A percentile compares a stretch with the other conserved stretches of the same genome.
These are phyloP conservation scores for Tuber brumale DNA, from an alignment of 495 filamentous ascomycete genomes.

Conservation along the genomic window DNA sequence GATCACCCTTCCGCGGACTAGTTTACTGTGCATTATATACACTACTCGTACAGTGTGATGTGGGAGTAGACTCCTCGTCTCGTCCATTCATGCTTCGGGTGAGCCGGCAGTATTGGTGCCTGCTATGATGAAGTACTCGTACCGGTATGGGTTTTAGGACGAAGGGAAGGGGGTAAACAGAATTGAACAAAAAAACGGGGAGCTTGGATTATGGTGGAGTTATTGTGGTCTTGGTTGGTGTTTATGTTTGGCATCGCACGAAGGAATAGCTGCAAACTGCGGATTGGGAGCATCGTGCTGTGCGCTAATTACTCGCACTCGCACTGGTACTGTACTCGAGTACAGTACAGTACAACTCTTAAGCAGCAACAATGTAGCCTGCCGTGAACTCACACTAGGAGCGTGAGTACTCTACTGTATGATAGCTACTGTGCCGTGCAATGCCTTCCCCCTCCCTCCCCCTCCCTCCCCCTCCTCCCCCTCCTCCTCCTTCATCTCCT, in stretches of 20 bases:
- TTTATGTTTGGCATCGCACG: not conserved
- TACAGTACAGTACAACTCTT: too few relatives aligned
- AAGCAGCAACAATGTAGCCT: not conserved
- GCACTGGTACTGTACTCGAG: too few relatives aligned
- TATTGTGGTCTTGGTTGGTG: not conserved
- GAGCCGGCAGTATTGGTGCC: not conserved
- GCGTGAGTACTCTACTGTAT: not conserved
- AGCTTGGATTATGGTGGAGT: not conserved
- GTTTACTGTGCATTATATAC: not conserved
- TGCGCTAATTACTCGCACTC: not conserved
- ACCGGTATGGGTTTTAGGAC: not conserved
- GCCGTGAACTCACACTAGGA: not conserved
- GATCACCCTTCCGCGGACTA: not conserved
- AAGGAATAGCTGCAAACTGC: too few relatives aligned
- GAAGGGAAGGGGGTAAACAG: not conserved
- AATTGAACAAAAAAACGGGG: not conserved
- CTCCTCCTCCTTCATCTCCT: not conserved
- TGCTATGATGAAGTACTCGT: not conserved
- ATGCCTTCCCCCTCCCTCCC: not conserved
- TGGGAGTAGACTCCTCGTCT: not conserved
- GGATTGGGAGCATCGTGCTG: not conserved
- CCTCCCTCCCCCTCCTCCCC: too few relatives aligned
- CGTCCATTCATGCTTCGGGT: not conserved
- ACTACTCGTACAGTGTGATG: not conserved
- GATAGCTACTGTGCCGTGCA: too few relatives aligned